phyloP scores from a whole-genome alignment of 1,139 yeast genomes.

The Maudiozyma humilis region DNA sequence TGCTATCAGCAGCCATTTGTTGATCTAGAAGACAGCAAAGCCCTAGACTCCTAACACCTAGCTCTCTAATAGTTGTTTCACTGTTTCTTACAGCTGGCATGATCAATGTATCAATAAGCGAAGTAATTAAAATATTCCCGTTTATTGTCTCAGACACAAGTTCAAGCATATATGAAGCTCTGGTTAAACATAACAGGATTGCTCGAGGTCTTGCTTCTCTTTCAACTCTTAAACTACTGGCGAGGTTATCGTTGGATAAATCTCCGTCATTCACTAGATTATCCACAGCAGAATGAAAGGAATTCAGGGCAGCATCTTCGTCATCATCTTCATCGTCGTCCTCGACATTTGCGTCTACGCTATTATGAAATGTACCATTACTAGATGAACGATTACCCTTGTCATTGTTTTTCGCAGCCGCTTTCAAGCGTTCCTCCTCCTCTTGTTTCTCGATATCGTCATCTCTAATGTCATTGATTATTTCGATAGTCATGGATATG shows the following conservation, averaged over 20 bases:
- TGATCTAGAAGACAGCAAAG: constrained; percentile 67
- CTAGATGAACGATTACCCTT: background rate
- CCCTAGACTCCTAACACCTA: constrained; percentile 73
- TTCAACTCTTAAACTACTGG: constrained; percentile 21
- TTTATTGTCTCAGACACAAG: constrained; percentile 57
- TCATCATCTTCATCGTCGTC: constrained; percentile 32
- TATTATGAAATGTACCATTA: constrained; percentile 8
- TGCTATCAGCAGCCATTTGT: constrained; percentile 52
- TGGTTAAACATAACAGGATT: constrained; percentile 55
- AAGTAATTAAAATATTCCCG: constrained; percentile 59
- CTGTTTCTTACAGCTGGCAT: constrained; percentile 68
- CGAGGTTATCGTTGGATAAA: constrained; percentile 11
- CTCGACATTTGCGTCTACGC: constrained; percentile 21
- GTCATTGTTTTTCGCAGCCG: background rate
- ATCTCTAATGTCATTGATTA: constrained; percentile 77
- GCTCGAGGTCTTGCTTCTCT: constrained; percentile 35
- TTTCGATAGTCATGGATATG: constrained; percentile 75
- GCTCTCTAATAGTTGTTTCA: constrained; percentile 51
- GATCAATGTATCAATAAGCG: constrained; percentile 69
- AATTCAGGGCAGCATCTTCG: constrained; percentile 30
- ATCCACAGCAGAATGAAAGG: constrained; percentile 51
- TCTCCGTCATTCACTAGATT: constrained; percentile 25
- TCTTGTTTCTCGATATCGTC: constrained; percentile 41
- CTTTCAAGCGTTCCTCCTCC: constrained; percentile 12
- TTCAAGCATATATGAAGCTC: constrained; percentile 66